Evolutionary conservation across 2,329 filamentous ascomycete genomes (phyloP).

Genomic region (Penicillium frequentans): DNA sequence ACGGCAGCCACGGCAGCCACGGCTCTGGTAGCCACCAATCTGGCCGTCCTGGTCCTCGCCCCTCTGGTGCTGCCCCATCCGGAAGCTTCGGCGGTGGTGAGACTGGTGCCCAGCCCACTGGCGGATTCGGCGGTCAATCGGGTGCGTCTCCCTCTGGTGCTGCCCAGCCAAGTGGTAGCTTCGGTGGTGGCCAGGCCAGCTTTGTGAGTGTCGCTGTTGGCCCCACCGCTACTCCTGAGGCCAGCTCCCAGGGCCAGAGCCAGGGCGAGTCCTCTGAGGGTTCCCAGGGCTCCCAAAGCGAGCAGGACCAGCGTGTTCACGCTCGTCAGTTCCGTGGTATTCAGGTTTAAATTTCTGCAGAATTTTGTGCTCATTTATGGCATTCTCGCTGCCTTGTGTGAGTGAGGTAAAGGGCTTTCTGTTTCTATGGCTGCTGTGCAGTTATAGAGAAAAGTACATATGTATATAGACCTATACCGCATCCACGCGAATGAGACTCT

Average conservation of each 20-base stretch:
- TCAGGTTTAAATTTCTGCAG: slow-evolving; percentile 10
- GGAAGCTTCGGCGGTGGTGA: not conserved
- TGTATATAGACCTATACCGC: not conserved
- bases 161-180: slow-evolving; percentile 1
- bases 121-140: not conserved
- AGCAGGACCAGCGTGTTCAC: slow-evolving; percentile 22
- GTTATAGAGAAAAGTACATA: slow-evolving; percentile 6
- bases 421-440: slow-evolving; percentile 21
- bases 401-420: slow-evolving; percentile 7
- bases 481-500: slow-evolving; percentile 4
- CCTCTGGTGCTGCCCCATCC: not conserved
- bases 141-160: not conserved
- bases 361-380: slow-evolving; percentile 3
- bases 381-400: slow-evolving; percentile 9
- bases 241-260: slow-evolving; percentile 1
- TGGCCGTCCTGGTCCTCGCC: not conserved
- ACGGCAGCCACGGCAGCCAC: not conserved
- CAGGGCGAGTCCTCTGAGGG: not conserved
- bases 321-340: slow-evolving; percentile 27
- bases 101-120: slow-evolving; percentile 1
- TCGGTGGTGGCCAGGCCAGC: slow-evolving; percentile 3
- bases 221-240: slow-evolving; percentile 8
- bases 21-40: not conserved
- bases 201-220: not conserved
- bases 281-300: not conserved